Percentiles rank a stretch among this genome's conserved stretches.
phyloP scores from a whole-genome alignment of 78 protist genomes.

The Chrysochromulina tobinii region DNA sequence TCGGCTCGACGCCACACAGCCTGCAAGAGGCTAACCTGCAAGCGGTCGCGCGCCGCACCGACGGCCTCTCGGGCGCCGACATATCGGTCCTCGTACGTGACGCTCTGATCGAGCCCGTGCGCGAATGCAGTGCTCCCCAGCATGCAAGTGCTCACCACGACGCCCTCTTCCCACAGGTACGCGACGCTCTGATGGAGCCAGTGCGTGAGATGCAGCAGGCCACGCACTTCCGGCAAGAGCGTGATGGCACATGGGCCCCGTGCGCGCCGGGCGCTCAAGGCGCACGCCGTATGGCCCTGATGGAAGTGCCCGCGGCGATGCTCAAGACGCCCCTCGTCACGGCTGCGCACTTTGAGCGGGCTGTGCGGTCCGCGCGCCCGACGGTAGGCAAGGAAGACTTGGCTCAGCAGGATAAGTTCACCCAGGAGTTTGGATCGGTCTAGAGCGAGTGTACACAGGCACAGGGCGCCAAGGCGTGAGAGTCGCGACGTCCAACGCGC shows the following conservation, averaged over 20 bases:
- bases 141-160: background rate
- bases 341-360: constrained; percentile 25
- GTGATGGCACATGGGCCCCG: constrained; percentile 30
- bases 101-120: constrained; percentile 85
- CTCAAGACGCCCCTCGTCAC: constrained; percentile 52
- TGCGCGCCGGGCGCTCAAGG: constrained; percentile 67
- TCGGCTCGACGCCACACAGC: constrained; percentile 81
- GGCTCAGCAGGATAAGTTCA: constrained; percentile 35
- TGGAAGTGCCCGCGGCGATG: background rate
- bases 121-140: constrained; percentile 37
- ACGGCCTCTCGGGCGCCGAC: constrained; percentile 84
- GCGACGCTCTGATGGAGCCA: constrained; percentile 92
- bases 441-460: no score
- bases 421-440: constrained; percentile 48
- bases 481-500: no score
- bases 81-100: constrained; percentile 80
- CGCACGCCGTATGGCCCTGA: constrained; percentile 50
- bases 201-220: constrained; percentile 90
- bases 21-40: constrained; percentile 53
- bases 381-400: constrained; percentile 51
- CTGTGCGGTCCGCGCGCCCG: constrained; percentile 8
- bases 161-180: background rate
- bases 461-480: no score
- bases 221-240: constrained; percentile 82
- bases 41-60: constrained; percentile 74